phyloP scores from a whole-genome alignment of 768 basidiomycete genomes.

The Coprinopsis marcescibilis region DNA sequence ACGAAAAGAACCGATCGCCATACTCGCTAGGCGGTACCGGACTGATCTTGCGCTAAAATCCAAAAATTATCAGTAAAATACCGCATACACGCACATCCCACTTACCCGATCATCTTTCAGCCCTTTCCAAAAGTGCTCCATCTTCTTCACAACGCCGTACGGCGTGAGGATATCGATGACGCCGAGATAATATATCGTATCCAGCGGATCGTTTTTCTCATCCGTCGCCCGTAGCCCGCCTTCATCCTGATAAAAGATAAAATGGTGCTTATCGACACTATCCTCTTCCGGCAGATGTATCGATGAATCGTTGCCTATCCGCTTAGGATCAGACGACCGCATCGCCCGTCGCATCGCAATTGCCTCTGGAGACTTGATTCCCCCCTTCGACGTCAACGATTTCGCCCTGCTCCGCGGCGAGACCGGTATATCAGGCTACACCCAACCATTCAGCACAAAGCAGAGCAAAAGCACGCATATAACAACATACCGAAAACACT shows the following conservation, averaged over 20 bases:
- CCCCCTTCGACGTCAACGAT: slow-evolving; percentile 47
- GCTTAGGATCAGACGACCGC: slow-evolving; percentile 74
- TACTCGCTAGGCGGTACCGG: slow-evolving; percentile 88
- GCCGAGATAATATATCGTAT: slow-evolving; percentile 88
- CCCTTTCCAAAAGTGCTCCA: slow-evolving; percentile 93
- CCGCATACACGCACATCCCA: slow-evolving; percentile 16
- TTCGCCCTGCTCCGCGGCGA: slow-evolving; percentile 56
- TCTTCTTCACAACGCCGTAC: slow-evolving; percentile 67
- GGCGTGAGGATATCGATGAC: slow-evolving; percentile 97
- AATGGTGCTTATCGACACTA: slow-evolving; percentile 58
- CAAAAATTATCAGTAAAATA: slow-evolving; percentile 4
- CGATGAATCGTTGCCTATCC: slow-evolving; percentile 38
- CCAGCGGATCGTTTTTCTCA: slow-evolving; percentile 64
- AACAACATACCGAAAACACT: slow-evolving; percentile 75
- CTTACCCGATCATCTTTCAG: slow-evolving; percentile 80
- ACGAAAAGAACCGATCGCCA: slow-evolving; percentile 79
- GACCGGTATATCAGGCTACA: slow-evolving; percentile 64
- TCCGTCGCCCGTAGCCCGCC: slow-evolving; percentile 89
- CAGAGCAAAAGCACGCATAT: not conserved
- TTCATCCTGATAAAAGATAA: slow-evolving; percentile 96
- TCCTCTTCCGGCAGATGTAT: slow-evolving; percentile 53
- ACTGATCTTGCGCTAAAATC: slow-evolving; percentile 82
- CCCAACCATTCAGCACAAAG: slow-evolving; percentile 6
- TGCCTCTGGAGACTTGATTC: slow-evolving; percentile 61
- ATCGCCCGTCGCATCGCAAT: slow-evolving; percentile 83